Evolutionary conservation across 208 protist genomes (phyloP), one percentile per base, ranked within the genome.

Genomic region (Crithidia sp.): DNA sequence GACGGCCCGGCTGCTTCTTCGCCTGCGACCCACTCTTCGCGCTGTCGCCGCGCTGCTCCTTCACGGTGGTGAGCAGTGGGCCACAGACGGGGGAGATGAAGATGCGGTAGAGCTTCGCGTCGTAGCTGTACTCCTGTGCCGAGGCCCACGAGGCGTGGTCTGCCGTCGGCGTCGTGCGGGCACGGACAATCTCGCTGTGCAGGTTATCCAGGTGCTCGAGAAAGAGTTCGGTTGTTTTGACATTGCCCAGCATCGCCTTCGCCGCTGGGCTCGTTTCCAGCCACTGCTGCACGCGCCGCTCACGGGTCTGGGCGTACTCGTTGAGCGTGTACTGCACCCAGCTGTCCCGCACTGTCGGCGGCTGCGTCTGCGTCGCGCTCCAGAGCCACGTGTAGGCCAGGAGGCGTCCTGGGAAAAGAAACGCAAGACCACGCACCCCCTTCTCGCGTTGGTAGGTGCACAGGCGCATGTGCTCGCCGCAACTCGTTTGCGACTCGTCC

Each of bases 41-140:
- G 65, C 57, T 16, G 5, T 65, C 67, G 9, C 52, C 17, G 40
- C 12, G 41, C 41, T 43, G 47, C 44, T 64, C 37, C 68, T 93
- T 90, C 41, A 93, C 85, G 12, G 88, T 93, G 10, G 88, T 86
- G 37, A 93, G 81, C 64, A 93, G 87, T 6, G 88, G 88, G 4
- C 88, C 88, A 53, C 88, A 90, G 37, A 74, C 16, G 12, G 84
- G 83, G 17, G 88, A 93, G 59, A 85, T 64, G 67, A 88, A 93
- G 67, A 93, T 87, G 67, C 85, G 79, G 67, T 93, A 93, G 2
- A 90, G 70, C 82, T 93, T 93, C 37, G 74, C 64, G 78, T 90
- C 88, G 61, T 90, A 77, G 67, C 85, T 89, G 64, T 61, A 77
- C 77, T 88, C 84, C 71, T 84, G 76, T 53, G 71, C 70, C 2